Evolutionary conservation across 1,284 basidiomycete genomes (phyloP), one percentile per base, ranked within the genome.

Genomic region (Ustilago hordei): DNA sequence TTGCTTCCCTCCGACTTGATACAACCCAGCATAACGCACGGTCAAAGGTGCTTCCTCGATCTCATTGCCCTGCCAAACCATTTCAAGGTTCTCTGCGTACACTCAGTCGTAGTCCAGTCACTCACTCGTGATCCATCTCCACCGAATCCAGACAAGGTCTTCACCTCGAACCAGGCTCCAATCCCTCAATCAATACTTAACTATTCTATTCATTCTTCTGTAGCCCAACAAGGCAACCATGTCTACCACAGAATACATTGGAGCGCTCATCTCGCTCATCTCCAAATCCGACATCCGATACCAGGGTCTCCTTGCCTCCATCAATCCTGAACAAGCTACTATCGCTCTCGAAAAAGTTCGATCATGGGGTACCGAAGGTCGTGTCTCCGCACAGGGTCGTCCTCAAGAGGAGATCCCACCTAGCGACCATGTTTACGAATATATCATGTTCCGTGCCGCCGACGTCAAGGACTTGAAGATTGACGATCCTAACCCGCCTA

Each of bases 211-310:
- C n/a, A 45, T 17, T 19, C 28, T 34, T 19, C 7, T 31, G 19
- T 38, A 39, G 8, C 36, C 17, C 15, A 41, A 52, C n/a, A 3
- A 58, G 31, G 58, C 38, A 55, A 68, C 32, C 28, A 77, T 77
- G 75, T 70, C 83, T 7, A 79, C 85, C 32, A 80, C 79, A 61
- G 75, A 84, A 60, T 82, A 83, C 66, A 83, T 86, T 67, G 85
- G 86, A 60, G 82, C 84, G 28, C 80, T 84, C 32, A 95, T 95
- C 78, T 93, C 92, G 77, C 91, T 95, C 84, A 92, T 93, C 84
- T 94, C 93, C 70, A 92, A 93, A 85, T 94, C 93, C 64, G 93
- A 94, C 89, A 93, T 95, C 78, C 91, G 93, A 64, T 95, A 95
- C 88, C 90, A 93, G 76, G 93, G 93, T 72, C 93, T 93, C 69